phyloP scores from a whole-genome alignment of 345 rosid genomes.

The Excoecaria cochinchinensis region DNA sequence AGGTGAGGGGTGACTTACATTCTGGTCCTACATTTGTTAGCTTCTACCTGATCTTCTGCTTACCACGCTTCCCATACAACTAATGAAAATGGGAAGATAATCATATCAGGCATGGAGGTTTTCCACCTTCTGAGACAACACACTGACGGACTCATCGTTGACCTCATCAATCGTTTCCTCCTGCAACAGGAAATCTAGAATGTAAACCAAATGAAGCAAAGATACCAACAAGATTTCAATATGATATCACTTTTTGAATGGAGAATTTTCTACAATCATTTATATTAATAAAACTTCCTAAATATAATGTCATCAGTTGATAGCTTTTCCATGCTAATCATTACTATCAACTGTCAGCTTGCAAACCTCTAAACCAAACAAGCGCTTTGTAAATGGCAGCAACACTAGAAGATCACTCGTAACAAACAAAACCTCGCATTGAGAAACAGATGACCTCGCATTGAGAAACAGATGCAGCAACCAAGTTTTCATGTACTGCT shows the following conservation, averaged over 20 bases:
- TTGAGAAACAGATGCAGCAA: too few species aligned
- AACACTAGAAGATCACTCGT: too few species aligned
- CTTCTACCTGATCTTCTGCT: slow-evolving; percentile 9
- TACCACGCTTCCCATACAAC: neutral
- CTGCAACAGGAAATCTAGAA: slow-evolving; percentile 24
- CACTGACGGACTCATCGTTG: slow-evolving; percentile 45
- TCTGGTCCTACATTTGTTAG: slow-evolving; percentile 1
- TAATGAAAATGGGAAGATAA: neutral
- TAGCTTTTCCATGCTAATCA: too few species aligned
- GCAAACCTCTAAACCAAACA: too few species aligned
- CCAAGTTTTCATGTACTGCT: too few species aligned
- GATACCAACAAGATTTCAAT: neutral
- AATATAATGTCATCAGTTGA: too few species aligned
- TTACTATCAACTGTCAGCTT: too few species aligned
- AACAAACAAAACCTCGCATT: too few species aligned
- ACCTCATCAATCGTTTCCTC: slow-evolving; percentile 50
- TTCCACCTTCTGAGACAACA: slow-evolving; percentile 54
- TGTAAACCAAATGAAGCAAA: neutral
- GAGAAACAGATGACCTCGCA: too few species aligned
- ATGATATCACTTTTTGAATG: neutral
- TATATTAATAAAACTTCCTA: too few species aligned
- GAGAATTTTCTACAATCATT: too few species aligned
- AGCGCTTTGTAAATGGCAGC: too few species aligned
- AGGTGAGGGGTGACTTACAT: neutral
- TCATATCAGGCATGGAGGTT: slow-evolving; percentile 47